Evolutionary conservation across 352 stramenopile genomes (phyloP), one percentile per base, ranked within the genome.

Genomic region (Discostella stelligera): DNA sequence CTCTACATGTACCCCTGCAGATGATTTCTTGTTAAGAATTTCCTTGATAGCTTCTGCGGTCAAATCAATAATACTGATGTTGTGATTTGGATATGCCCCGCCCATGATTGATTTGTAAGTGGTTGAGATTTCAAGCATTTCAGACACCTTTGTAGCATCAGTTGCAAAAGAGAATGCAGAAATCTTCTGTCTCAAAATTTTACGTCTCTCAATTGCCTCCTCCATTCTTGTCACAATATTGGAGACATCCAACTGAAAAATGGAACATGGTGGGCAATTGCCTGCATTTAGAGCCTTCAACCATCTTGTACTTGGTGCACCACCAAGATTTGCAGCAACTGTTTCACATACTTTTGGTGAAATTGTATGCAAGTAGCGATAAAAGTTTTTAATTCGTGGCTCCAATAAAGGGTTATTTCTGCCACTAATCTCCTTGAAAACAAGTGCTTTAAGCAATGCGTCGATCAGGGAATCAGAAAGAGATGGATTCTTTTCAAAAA

Each of bases 61-160:
- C 44, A 21, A 25, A 6, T 20, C 39, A 39, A n/a, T 13, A 46
- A 58, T 58, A 32, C 61, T 27, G 41, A 46, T 53, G 5, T 53
- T 21, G 23, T 71, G 64, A 53, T 71, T 39, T 27, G 64, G 64
- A 56, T 56, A 53, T 13, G 7, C 64, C 3, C 48, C 48, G 9
- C 64, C 64, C 46, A 63, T 62, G 49, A 71, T 56, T 2, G 25
- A 21, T 23, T 50, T 63, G 49, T 39, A 55, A n/a, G 13, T 25
- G 4, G 21, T 14, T 0, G 48, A 63, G 9, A 56, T 25, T 25
- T 71, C 64, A 9, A 56, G 5, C 1, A 32, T n/a, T 23, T 46
- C 7, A 25, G 50, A 23, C 37, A 71, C 39, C 27, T 71, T 71
- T 8, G 64, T 71, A 37, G 64, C 64, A 63, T 71, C 64, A 53